These are phyloP conservation scores for Gymnopilus dilepis DNA, from an alignment of 768 basidiomycete genomes.

Conservation along the genomic window DNA sequence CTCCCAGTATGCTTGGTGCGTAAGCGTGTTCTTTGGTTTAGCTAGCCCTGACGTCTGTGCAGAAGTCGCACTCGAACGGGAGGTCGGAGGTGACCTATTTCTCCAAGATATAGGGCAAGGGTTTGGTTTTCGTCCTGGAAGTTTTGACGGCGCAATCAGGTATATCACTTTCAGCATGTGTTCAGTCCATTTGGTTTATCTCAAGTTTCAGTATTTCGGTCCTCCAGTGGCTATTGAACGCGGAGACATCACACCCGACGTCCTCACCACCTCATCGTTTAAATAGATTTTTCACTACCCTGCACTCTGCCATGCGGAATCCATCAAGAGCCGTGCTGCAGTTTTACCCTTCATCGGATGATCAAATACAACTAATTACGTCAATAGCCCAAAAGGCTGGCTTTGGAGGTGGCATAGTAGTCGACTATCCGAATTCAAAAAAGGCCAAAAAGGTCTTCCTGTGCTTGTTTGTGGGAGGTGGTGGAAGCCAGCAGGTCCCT, in stretches of 20 bases:
- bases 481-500: conserved; percentile 70
- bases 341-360: conserved; percentile 97
- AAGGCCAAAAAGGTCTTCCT: conserved; percentile 96
- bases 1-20: conserved; percentile 96
- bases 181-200: not conserved
- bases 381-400: conserved; percentile 92
- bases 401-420: conserved; percentile 94
- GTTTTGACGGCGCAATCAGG: conserved; percentile 99
- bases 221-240: conserved; percentile 98
- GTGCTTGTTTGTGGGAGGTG: conserved; percentile 89
- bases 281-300: conserved; percentile 89
- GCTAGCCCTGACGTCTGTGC: not conserved
- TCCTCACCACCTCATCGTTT: conserved; percentile 89
- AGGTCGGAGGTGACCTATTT: conserved; percentile 96
- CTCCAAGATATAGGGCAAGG: conserved; percentile 98
- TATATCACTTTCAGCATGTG: conserved; percentile 31
- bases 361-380: conserved; percentile 95
- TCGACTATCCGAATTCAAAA: conserved; percentile 97
- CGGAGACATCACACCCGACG: conserved; percentile 88
- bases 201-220: conserved; percentile 80
- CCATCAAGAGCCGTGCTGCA: conserved; percentile 88
- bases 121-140: conserved; percentile 94
- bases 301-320: conserved; percentile 85
- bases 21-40: conserved; percentile 10
- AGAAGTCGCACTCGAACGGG: conserved; percentile 96